Base-by-base conservation (phyloP, 345 rosid genomes). In the Populus tremula region DNA sequence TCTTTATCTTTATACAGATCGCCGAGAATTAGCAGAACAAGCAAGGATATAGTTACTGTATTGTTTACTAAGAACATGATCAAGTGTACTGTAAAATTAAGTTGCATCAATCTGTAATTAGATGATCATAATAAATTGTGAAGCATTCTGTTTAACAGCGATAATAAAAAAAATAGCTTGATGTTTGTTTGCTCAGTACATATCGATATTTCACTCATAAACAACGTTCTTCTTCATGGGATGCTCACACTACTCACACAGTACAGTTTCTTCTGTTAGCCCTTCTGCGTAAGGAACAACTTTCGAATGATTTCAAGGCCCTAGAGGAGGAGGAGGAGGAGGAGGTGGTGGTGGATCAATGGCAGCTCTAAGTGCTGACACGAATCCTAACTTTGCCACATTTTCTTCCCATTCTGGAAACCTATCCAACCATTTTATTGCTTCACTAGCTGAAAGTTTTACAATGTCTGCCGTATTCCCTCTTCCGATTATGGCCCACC, bases 401-500 rank as follows among this genome's bases (percentile, higher is more conserved):
- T 86, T 78, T 78, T 78, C 83, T 73, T 82, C 88, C 97, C 97
- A 92, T 59, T 77, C 74, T 13, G 76, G 75, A 78, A 87, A 84
- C 79, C 76, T 56, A 54, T 75, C 76, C 76, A 91, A 81, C 81
- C 86, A 85, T 73, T 84, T 86, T 71, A 72, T 63, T 25, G 84
- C 39, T 63, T 84, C 73, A n/a, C 43, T 78, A 18, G 91, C 91
- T 73, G 43, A 84, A 43, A 83, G 82, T 69, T 54, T 75, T 35
- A 89, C 31, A 7, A 87, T 64, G 56, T 71, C 90, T 64, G 81
- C 74, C 5, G 85, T 66, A 11, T 76, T 68, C 50, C 91, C 94
- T 54, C 82, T 80, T 1, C 93, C 94, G n/a, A 91, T 70, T 8
- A 89, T 66, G 1, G 89, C 88, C 97, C 98, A 94, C n/a, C 91